Evolutionary conservation across 305 asterid species (phyloP).

Genomic region (Andrographis paniculata): DNA sequence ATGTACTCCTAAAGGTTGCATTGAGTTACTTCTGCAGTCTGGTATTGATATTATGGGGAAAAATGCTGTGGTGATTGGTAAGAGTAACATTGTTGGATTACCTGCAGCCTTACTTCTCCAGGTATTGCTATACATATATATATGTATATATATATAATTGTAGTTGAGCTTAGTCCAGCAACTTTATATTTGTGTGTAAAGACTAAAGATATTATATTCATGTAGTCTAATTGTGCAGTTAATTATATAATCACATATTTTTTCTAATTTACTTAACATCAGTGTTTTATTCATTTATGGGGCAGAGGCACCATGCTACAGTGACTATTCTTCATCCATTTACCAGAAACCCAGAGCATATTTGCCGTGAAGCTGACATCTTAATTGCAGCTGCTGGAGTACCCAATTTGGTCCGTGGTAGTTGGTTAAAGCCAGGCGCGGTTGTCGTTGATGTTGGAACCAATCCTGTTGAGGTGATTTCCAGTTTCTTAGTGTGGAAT

Average conservation of each 20-base stretch:
- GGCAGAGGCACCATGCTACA: slow-evolving; percentile 88
- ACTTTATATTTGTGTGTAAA: no score
- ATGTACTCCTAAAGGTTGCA: slow-evolving; percentile 91
- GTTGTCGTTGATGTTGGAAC: slow-evolving; percentile 84
- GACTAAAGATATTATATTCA: no score
- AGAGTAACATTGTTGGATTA: slow-evolving; percentile 92
- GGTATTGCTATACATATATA: slow-evolving; percentile 36
- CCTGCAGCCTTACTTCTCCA: slow-evolving; percentile 75
- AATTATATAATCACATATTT: background rate
- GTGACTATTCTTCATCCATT: slow-evolving; percentile 64
- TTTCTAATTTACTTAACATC: slow-evolving; percentile 14
- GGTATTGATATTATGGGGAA: slow-evolving; percentile 65
- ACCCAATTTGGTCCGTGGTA: slow-evolving; percentile 77
- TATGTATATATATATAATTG: no score
- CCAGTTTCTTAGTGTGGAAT: slow-evolving; percentile 6
- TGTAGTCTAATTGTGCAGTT: no score
- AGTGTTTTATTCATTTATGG: slow-evolving; percentile 14
- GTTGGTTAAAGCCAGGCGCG: slow-evolving; percentile 95
- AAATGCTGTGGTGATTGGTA: slow-evolving; percentile 86
- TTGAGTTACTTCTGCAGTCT: slow-evolving; percentile 74
- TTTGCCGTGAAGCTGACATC: slow-evolving; percentile 85
- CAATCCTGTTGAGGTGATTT: slow-evolving; percentile 60
- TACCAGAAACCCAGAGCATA: slow-evolving; percentile 53
- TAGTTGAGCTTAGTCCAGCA: no score
- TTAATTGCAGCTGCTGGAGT: slow-evolving; percentile 80